Conservation (phyloP, 2,329 filamentous ascomycete species). For the Drechslera avenae region DNA sequence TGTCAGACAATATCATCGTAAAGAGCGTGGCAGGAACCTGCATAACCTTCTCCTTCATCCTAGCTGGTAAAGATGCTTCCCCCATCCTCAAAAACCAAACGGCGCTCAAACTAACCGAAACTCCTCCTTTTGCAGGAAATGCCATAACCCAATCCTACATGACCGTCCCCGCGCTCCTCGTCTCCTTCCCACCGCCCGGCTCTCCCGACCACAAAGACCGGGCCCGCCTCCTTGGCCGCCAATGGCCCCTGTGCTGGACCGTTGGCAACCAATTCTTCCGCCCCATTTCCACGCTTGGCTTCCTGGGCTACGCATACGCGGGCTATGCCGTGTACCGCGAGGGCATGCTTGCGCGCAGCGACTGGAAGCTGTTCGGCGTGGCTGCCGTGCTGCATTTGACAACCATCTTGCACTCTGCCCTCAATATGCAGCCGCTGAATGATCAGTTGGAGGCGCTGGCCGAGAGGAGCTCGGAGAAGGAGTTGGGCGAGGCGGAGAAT, state of each 20-base stretch:
- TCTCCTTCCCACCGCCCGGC: conserved; percentile 52
- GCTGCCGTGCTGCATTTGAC: conserved; percentile 53
- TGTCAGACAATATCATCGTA: conserved; percentile 42
- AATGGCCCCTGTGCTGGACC: conserved; percentile 59
- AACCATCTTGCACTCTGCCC: conserved; percentile 56
- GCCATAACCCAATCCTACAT: conserved; percentile 60
- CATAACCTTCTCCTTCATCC: conserved; percentile 56
- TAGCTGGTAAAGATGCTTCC: conserved; percentile 48
- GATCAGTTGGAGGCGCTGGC: conserved; percentile 53
- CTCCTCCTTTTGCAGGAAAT: conserved; percentile 48
- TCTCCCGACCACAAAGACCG: conserved; percentile 50
- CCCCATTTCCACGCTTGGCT: conserved; percentile 56
- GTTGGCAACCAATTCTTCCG: conserved; percentile 59
- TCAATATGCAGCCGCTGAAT: conserved; percentile 60
- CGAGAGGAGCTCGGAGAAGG: conserved; percentile 38
- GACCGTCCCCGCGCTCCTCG: conserved; percentile 56
- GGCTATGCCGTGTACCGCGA: conserved; percentile 46
- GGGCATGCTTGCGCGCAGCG: conserved; percentile 41
- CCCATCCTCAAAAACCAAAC: not conserved
- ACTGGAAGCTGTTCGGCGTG: conserved; percentile 54
- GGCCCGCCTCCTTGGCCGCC: conserved; percentile 53
- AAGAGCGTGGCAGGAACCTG: conserved; percentile 53
- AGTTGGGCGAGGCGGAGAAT: conserved; percentile 38
- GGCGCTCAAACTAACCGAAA: conserved; percentile 10
- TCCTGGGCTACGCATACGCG: conserved; percentile 55